Conservation (phyloP, 2,329 filamentous ascomycete species). For the Thielaviopsis populi region DNA sequence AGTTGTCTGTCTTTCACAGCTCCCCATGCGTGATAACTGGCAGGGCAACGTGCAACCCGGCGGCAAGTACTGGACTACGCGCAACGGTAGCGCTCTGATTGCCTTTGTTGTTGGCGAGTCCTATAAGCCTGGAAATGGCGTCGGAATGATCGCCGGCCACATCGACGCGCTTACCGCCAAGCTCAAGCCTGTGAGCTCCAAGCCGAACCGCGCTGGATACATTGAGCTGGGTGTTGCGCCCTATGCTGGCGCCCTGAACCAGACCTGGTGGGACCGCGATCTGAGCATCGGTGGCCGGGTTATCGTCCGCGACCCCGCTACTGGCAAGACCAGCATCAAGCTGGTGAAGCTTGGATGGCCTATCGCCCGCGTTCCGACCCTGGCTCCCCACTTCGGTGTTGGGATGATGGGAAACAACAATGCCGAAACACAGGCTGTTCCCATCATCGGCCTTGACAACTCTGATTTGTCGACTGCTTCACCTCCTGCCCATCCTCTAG, state of each 20-base stretch:
- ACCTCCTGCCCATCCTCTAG: constrained; percentile 29
- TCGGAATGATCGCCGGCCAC: constrained; percentile 80
- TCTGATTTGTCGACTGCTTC: constrained; percentile 34
- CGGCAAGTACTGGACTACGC: constrained; percentile 76
- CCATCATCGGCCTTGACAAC: constrained; percentile 79
- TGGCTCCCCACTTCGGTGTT: constrained; percentile 86
- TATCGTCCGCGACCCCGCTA: constrained; percentile 56
- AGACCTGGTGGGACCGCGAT: constrained; percentile 96
- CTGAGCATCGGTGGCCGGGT: constrained; percentile 81
- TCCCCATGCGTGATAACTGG: constrained; percentile 73
- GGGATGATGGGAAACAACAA: constrained; percentile 56
- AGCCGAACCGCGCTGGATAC: constrained; percentile 74
- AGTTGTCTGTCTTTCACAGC: constrained; percentile 27
- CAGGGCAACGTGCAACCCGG: constrained; percentile 53
- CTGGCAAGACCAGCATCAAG: constrained; percentile 63
- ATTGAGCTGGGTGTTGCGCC: constrained; percentile 81
- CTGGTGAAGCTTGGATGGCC: constrained; percentile 91
- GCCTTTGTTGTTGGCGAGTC: constrained; percentile 69
- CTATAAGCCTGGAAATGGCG: constrained; percentile 72
- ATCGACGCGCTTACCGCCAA: constrained; percentile 83
- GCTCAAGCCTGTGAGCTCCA: constrained; percentile 77
- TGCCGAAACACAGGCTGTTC: constrained; percentile 82
- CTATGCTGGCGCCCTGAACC: constrained; percentile 75
- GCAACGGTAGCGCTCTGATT: constrained; percentile 74
- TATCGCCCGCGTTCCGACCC: constrained; percentile 77